phyloP scores from a whole-genome alignment of 164 flowering plant species.

The Liquidambar formosana region DNA sequence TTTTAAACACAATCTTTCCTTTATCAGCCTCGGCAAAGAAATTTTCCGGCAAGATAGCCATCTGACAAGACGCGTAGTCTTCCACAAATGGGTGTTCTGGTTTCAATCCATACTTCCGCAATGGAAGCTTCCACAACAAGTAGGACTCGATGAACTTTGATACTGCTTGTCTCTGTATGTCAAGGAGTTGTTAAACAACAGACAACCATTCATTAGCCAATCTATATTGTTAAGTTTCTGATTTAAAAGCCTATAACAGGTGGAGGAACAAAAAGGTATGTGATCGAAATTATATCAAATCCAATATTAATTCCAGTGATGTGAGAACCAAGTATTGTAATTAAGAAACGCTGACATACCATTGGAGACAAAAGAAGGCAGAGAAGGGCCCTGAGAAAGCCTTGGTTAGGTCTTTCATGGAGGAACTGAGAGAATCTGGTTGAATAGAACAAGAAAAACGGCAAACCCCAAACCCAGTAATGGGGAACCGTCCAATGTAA shows the following conservation, averaged over 20 bases:
- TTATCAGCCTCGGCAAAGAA: slow-evolving; percentile 83
- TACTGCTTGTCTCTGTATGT: slow-evolving; percentile 59
- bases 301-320: too few species aligned
- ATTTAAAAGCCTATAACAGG: too few species aligned
- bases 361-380: slow-evolving; percentile 65
- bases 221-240: too few species aligned
- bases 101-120: slow-evolving; percentile 70
- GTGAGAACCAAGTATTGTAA: too few species aligned
- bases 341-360: too few species aligned
- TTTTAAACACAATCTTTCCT: slow-evolving; percentile 70
- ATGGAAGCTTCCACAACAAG: slow-evolving; percentile 69
- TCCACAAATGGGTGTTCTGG: slow-evolving; percentile 92
- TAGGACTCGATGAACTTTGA: slow-evolving; percentile 83
- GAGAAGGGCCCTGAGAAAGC: slow-evolving; percentile 42
- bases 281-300: too few species aligned
- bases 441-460: slow-evolving; percentile 81
- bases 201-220: too few species aligned
- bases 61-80: slow-evolving; percentile 91
- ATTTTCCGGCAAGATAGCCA: slow-evolving; percentile 86
- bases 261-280: too few species aligned
- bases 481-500: slow-evolving; percentile 91
- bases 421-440: slow-evolving; percentile 81
- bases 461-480: slow-evolving; percentile 87
- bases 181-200: too few species aligned
- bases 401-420: slow-evolving; percentile 76